Conservation (phyloP, 192 early-diverging fungal species). For the Coemansia sp. region DNA sequence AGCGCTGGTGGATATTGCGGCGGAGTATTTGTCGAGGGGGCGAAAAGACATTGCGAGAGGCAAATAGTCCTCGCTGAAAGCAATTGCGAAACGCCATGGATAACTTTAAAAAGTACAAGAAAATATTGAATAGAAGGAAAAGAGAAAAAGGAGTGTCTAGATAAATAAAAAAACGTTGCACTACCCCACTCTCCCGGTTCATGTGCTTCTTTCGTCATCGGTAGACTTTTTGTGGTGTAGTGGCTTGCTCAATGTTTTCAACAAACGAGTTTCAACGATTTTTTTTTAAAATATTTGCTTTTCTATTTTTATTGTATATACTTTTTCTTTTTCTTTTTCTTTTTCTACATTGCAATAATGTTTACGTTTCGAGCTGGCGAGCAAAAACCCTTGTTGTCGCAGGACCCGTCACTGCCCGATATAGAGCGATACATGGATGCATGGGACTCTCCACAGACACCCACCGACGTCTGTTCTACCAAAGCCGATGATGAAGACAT, state of each 20-base stretch:
- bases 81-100: neutral
- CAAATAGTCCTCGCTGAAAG: neutral
- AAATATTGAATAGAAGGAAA: neutral
- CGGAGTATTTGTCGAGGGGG: neutral
- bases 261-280: neutral
- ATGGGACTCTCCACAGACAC: slow-evolving; percentile 28
- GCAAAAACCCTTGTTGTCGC: neutral
- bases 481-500: slow-evolving; percentile 14
- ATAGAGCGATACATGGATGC: slow-evolving; percentile 12
- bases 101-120: neutral
- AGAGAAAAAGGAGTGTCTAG: neutral
- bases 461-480: neutral
- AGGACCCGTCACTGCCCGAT: neutral
- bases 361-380: slow-evolving; percentile 11
- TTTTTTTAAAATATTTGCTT: too few species aligned
- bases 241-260: neutral
- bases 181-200: too few species aligned
- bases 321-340: too few species aligned
- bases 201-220: neutral
- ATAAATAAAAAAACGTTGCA: neutral
- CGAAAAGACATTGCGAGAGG: neutral
- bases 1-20: slow-evolving; percentile 8
- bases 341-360: neutral
- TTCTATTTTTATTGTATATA: neutral
- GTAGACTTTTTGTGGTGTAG: neutral